These are phyloP conservation scores for Trichoderma pleuroti DNA, from an alignment of 2,329 filamentous ascomycete species.

Conservation along the genomic window DNA sequence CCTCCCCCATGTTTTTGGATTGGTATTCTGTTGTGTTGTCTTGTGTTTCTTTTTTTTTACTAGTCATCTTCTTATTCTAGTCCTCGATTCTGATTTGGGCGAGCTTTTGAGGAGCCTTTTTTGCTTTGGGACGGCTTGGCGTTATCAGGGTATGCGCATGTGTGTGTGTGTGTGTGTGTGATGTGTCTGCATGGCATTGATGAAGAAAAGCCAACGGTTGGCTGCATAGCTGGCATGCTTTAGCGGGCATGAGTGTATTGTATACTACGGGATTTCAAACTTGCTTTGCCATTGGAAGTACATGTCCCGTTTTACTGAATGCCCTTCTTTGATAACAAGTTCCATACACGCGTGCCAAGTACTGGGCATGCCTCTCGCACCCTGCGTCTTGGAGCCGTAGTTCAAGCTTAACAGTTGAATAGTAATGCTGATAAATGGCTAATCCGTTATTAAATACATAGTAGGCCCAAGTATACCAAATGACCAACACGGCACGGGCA, in stretches of 20 bases:
- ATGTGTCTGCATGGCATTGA: background rate
- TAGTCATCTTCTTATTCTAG: background rate
- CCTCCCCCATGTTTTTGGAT: background rate
- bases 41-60: background rate
- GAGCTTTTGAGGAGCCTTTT: background rate
- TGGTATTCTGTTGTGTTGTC: background rate
- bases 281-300: background rate
- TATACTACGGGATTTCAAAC: background rate
- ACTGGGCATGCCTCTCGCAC: background rate
- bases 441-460: conserved; percentile 1
- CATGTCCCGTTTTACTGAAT: background rate
- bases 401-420: background rate
- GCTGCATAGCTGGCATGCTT: conserved; percentile 1
- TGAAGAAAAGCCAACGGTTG: background rate
- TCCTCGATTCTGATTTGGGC: background rate
- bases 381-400: background rate
- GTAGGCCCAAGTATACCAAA: background rate
- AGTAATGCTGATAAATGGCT: background rate
- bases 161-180: background rate
- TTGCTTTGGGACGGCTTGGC: conserved; percentile 2
- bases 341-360: background rate
- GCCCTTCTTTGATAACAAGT: background rate
- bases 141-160: background rate
- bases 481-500: background rate
- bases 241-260: background rate